Evolutionary conservation across 2,329 filamentous ascomycete species (phyloP), one percentile per base, ranked within the genome.

Genomic region (Microcera coccophila): DNA sequence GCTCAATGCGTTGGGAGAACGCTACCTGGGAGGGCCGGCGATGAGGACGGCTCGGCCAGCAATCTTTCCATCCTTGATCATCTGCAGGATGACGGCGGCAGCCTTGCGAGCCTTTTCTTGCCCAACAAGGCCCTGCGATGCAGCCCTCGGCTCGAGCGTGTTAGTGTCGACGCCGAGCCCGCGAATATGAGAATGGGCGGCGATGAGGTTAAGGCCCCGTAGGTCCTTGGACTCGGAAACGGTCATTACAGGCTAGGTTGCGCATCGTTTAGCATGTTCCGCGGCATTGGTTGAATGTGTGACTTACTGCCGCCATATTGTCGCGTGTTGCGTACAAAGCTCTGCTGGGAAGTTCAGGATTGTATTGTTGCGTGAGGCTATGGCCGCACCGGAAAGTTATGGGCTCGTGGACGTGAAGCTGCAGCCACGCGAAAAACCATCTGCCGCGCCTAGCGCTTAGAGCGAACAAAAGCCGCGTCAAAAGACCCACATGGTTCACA

Each of bases 61-160:
- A 71, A 98, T 97, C 75, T 96, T 97, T 62, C 91, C 91, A 63
- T 96, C 90, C 72, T 95, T 96, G 59, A 95, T 94, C 93, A 98
- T 98, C 73, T 95, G 90, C 48, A 98, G 73, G 59, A 98, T 95
- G 37, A 98, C 86, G 1, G 91, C 93, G 3, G 93, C 93, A 9
- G 93, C 93, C 70, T 96, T 97, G 47, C 93, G 84, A 43, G 93
- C 93, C 74, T 95, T 95, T 62, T 94, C 85, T 70, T 98, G 93
- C 35, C 93, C 93, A 8, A 98, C 91, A 4, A 98, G 81, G 26
- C 93, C 93, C 67, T 98, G 93, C 12, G 91, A 95, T 36, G 85
- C 78, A 20, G 79, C 69, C 47, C 91, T 83, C 16, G 93, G 90
- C 61, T 95, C 90, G 53, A 98, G 77, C 5, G 89, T 93, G 62